A percentile compares a stretch with the other conserved stretches of the same genome.
phyloP scores from a whole-genome alignment of 139 green algal genomes.

The Mychonastes homosphaera region DNA sequence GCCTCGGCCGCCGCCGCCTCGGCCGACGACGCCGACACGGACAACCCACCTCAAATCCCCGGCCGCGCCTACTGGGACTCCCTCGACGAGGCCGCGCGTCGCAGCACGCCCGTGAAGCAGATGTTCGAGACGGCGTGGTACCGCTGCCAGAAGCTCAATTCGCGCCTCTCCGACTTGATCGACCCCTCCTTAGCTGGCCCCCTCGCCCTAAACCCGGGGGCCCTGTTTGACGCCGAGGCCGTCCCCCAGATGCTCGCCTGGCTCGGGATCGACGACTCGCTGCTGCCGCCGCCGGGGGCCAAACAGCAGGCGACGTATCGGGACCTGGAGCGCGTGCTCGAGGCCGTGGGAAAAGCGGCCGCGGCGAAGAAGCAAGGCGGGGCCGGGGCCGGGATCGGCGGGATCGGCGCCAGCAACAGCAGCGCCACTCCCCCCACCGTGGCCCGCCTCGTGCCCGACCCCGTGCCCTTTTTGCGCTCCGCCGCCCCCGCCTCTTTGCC shows the following conservation, averaged over 20 bases:
- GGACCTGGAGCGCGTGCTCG: constrained; percentile 10
- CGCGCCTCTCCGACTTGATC: too few species aligned
- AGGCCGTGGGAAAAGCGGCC: too few species aligned
- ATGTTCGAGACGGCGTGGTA: constrained; percentile 24
- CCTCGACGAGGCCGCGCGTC: too few species aligned
- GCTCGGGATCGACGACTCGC: constrained; percentile 1
- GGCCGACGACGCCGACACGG: too few species aligned
- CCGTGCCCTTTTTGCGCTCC: constrained; percentile 8
- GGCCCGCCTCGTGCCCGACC: constrained; percentile 10
- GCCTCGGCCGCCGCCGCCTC: too few species aligned
- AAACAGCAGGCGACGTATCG: constrained; percentile 4
- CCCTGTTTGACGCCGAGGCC: constrained; percentile 6
- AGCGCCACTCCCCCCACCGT: too few species aligned
- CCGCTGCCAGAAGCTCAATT: constrained; percentile 17
- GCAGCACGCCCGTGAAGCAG: too few species aligned
- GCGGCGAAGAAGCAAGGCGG: too few species aligned
- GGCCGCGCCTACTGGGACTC: too few species aligned
- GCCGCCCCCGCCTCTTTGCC: background rate
- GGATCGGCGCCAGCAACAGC: constrained; percentile 4
- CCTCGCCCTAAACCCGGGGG: background rate
- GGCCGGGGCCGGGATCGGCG: too few species aligned
- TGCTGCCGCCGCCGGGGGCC: constrained; percentile 7
- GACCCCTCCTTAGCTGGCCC: too few species aligned
- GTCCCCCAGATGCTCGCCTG: constrained; percentile 10
- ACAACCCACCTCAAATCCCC: too few species aligned